Percentiles rank a stretch among this genome's conserved stretches.
These are phyloP conservation scores for Macrocybe gigantea DNA, from an alignment of 768 basidiomycete genomes.

Conservation along the genomic window DNA sequence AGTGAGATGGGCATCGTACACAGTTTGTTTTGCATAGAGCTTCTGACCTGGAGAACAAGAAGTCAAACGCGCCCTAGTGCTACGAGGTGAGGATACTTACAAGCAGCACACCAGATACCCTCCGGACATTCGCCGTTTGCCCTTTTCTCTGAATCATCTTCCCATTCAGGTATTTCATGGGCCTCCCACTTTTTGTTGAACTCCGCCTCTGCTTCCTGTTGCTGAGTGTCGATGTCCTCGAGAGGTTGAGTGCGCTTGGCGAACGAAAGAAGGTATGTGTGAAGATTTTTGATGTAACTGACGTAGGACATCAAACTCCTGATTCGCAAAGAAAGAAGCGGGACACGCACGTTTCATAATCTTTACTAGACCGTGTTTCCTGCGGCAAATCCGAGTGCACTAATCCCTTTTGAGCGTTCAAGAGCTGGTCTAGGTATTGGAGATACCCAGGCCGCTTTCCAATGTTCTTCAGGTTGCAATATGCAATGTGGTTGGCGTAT, in stretches of 20 bases:
- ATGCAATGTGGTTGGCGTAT: constrained; percentile 81
- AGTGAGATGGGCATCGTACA: constrained; percentile 92
- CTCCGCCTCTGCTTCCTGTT: constrained; percentile 56
- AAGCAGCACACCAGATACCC: constrained; percentile 94
- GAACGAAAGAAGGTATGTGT: constrained; percentile 84
- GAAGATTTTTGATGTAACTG: constrained; percentile 81
- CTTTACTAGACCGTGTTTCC: constrained; percentile 62
- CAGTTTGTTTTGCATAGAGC: constrained; percentile 92
- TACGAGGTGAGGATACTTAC: constrained; percentile 41
- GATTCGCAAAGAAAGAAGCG: constrained; percentile 1
- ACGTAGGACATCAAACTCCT: constrained; percentile 3
- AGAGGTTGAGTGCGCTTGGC: constrained; percentile 81
- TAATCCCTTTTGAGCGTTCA: constrained; percentile 51
- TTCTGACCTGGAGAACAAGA: constrained; percentile 68
- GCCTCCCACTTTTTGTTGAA: constrained; percentile 81
- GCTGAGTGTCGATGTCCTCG: constrained; percentile 64
- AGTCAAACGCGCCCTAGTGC: neutral
- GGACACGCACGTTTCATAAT: constrained; percentile 67
- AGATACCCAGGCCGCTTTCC: constrained; percentile 84
- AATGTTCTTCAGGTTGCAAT: constrained; percentile 84
- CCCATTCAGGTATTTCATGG: constrained; percentile 75
- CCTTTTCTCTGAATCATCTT: constrained; percentile 37
- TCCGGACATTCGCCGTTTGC: constrained; percentile 34
- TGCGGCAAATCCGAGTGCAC: constrained; percentile 68
- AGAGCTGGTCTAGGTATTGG: constrained; percentile 87